Base-by-base conservation (phyloP, 345 rosid species). In the Firmiana major region DNA sequence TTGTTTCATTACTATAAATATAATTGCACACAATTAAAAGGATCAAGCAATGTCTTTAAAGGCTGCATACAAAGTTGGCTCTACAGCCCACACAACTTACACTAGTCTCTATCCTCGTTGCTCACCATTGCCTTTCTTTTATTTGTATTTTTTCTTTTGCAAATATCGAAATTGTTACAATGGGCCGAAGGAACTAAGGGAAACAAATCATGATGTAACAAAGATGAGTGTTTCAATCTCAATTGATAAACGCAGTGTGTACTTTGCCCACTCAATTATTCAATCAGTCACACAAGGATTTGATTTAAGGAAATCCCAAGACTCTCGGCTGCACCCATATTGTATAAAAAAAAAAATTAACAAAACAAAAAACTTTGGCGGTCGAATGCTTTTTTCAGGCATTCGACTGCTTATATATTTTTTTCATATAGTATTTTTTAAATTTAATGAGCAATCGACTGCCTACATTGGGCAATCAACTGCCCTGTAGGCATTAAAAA, bases 251-350 rank as follows among this genome's bases (percentile, higher is more conserved):
- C 87, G 99, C 91, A 1, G 90, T 83, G 88, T 82, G 97, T 57
- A 97, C 98, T 87, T 90, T 93, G 78, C 76, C 97, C 72, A 90
- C 76, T 97, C 99, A 97, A 76, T n/a, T 82, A 79, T 97, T 91
- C 79, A 97, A 81, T 42, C 92, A 94, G 75, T 92, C 97, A 31
- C 90, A 87, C 88, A 97, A 86, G 24, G 97, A 90, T 83, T 84
- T 90, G 86, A 97, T 87, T 86, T 97, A 98, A 22, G 90, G 87
- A 60, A 92, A 92, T 71, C 97, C 99, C 87, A 97, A 75, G 79
- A 97, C 99, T 85, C 99, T 88, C 0, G 98, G 99, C 81, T 97
- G 99, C 60, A 95, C 99, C 99, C 99, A 94, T n/a, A n/a, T n/a
- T n/a, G n/a, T n/a, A n/a, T n/a, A n/a, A n/a, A n/a, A n/a, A n/a